Evolutionary conservation across 345 rosid species (phyloP), one percentile per base, ranked within the genome.

Genomic region (Dimocarpus longan): DNA sequence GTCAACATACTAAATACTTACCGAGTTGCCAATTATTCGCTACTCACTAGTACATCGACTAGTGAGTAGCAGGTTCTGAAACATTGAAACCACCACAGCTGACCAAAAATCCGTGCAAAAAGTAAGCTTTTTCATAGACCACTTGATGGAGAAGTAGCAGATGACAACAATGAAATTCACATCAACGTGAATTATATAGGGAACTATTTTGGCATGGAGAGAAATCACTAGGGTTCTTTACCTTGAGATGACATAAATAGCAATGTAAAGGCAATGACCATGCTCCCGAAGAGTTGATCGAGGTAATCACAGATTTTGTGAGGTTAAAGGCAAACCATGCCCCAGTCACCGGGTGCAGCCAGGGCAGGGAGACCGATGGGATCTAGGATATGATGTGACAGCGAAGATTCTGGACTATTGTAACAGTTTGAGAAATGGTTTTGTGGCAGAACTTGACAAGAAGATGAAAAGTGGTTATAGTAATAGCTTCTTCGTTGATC

Each of bases 211-310:
- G 93, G 92, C 0, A 65, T 87, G 42, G 66, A 57, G 46, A n/a
- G 93, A 89, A 73, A 83, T 89, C 66, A 82, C 80, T 0, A 91
- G 95, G 4, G 90, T 94, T 2, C 48, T 92, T 63, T 92, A 94
- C 68, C 94, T 91, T 10, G 97, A 90, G 72, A 90, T 89, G 86
- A 78, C 94, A 89, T 48, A 71, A 89, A 12, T 92, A 91, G 98
- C 94, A 90, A 60, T 92, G 94, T 96, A 79, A 80, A 42, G 96
- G 98, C 3, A 85, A 85, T 6, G 86, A 83, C 0, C 83, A 66
- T 22, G 71, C 89, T 28, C 93, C 91, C 0, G 77, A 82, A 0
- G 91, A 89, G 5, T 70, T 93, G 24, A 82, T 81, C 0, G 92
- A 93, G 82, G 98, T 96, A 42, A 84, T 93, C 2, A 94, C 91